Conservation (phyloP, 2,329 filamentous ascomycete species). For the Nothopassalora personata region DNA sequence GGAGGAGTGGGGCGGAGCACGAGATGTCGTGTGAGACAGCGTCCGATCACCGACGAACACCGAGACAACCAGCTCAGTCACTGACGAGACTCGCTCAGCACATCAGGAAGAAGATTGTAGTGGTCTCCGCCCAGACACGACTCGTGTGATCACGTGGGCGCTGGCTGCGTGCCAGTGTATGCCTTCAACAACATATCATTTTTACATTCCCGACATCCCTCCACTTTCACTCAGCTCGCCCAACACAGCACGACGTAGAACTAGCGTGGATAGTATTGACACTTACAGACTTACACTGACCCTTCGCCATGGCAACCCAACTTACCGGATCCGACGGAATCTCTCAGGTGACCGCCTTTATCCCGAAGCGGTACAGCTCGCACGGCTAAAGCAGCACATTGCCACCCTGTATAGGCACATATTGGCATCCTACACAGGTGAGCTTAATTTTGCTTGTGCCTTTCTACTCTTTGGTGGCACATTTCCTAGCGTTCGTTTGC, state of each 20-base stretch:
- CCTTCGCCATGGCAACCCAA: too few species aligned
- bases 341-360: not conserved
- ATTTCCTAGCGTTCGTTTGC: not conserved
- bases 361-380: not conserved
- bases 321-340: not conserved
- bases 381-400: not conserved
- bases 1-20: not conserved
- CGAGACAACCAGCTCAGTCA: not conserved
- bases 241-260: too few species aligned
- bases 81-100: not conserved
- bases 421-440: not conserved
- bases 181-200: not conserved
- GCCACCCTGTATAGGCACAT: not conserved
- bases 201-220: not conserved
- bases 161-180: not conserved
- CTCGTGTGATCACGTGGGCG: not conserved
- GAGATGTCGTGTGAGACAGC: not conserved
- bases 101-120: not conserved
- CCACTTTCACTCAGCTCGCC: too few species aligned
- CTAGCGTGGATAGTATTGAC: not conserved
- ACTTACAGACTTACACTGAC: not conserved
- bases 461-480: not conserved
- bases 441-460: not conserved
- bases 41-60: not conserved
- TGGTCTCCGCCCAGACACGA: not conserved